Conservation (phyloP, 768 basidiomycete species). For the Coprinopsis cinerea region DNA sequence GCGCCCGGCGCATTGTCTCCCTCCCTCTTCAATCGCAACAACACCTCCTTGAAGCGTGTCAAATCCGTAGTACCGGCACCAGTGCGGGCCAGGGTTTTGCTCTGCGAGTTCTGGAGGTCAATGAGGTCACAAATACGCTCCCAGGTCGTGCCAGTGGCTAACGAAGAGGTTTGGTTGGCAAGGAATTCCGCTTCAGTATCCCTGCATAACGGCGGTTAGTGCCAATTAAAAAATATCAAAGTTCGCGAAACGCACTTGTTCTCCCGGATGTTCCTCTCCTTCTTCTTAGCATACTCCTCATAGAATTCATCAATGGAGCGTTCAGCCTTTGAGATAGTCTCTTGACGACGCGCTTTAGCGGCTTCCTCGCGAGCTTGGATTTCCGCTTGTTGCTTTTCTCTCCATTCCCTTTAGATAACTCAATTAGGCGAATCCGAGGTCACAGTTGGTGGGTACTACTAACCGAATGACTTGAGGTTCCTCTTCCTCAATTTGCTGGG, state of each 20-base stretch:
- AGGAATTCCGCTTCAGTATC: conserved; percentile 83
- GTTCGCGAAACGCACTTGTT: conserved; percentile 66
- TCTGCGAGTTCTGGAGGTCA: conserved; percentile 93
- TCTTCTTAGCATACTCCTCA: conserved; percentile 80
- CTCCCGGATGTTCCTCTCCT: conserved; percentile 84
- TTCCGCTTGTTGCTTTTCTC: conserved; percentile 77
- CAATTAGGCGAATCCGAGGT: background rate
- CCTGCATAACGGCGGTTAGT: conserved; percentile 34
- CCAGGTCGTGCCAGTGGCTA: conserved; percentile 93
- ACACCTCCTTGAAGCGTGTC: conserved; percentile 85
- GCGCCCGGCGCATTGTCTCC: conserved; percentile 91
- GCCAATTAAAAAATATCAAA: background rate
- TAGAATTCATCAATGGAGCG: conserved; percentile 87
- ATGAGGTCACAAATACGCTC: conserved; percentile 82
- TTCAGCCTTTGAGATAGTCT: conserved; percentile 80
- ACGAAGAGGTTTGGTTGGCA: conserved; percentile 59
- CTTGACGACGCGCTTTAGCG: conserved; percentile 70
- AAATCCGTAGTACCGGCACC: conserved; percentile 88
- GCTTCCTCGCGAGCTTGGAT: conserved; percentile 80
- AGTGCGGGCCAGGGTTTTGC: conserved; percentile 87
- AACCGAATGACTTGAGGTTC: conserved; percentile 87
- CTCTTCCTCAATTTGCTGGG: conserved; percentile 63
- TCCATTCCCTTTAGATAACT: conserved; percentile 62
- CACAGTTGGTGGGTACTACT: background rate
- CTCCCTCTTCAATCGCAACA: conserved; percentile 84